Evolutionary conservation across 148 eudicot genomes (phyloP).

Genomic region (Chenopodium quinoa): DNA sequence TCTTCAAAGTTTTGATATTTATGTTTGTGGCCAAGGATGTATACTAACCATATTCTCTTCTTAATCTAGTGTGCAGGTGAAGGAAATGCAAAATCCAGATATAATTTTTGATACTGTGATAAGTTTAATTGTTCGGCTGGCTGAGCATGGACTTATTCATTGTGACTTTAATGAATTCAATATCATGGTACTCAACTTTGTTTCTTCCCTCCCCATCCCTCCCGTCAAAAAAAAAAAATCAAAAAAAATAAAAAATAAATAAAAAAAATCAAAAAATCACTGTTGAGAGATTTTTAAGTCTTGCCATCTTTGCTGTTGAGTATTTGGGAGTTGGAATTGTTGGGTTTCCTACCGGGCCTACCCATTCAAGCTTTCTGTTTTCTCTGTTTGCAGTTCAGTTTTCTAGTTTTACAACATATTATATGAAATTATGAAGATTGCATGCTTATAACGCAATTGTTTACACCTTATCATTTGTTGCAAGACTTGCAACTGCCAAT

Average conservation of each 20-base stretch:
- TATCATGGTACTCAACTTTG: slow-evolving; percentile 60
- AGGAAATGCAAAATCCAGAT: slow-evolving; percentile 83
- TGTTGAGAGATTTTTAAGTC: not conserved
- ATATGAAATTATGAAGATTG: not conserved
- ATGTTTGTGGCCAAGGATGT: not conserved
- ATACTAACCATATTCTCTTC: not conserved
- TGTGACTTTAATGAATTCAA: slow-evolving; percentile 97
- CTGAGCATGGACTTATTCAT: slow-evolving; percentile 97
- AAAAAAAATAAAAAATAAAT: too few relatives aligned
- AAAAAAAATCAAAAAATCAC: too few relatives aligned
- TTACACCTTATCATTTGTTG: not conserved
- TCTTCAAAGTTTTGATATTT: not conserved
- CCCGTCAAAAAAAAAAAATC: too few relatives aligned
- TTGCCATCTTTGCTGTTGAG: not conserved
- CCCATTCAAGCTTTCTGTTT: not conserved
- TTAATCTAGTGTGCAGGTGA: slow-evolving; percentile 78
- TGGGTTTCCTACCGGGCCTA: not conserved
- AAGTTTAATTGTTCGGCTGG: slow-evolving; percentile 70
- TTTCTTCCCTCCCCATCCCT: not conserved
- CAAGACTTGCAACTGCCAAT: not conserved
- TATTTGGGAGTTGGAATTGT: not conserved
- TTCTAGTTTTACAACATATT: too few relatives aligned
- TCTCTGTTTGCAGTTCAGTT: not conserved
- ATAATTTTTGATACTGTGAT: slow-evolving; percentile 66
- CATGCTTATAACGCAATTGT: not conserved